Percentiles rank a stretch among this genome's conserved stretches.
phyloP scores from a whole-genome alignment of 768 basidiomycete genomes.

The Candolleomyces eurysporus region DNA sequence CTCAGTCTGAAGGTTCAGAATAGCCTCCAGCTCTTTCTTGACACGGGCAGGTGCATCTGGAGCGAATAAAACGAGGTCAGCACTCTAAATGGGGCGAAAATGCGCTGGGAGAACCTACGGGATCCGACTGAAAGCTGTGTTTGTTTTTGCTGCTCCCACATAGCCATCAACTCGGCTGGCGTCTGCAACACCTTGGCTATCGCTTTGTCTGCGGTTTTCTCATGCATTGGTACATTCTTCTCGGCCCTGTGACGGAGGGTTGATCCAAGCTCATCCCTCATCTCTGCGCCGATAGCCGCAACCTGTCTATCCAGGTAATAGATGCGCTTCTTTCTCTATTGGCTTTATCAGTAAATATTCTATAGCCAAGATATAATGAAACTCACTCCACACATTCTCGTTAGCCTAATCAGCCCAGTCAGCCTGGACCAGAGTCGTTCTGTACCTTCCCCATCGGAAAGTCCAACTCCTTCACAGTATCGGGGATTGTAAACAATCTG shows the following conservation, averaged over 20 bases:
- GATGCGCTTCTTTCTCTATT: constrained; percentile 6
- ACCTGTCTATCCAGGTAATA: no score
- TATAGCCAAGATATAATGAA: constrained; percentile 13
- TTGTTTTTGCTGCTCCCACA: constrained; percentile 29
- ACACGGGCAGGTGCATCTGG: constrained; percentile 42
- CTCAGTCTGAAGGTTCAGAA: no score
- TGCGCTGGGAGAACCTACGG: constrained; percentile 23
- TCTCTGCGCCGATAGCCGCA: no score
- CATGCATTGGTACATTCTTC: constrained; percentile 15
- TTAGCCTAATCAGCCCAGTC: constrained; percentile 25
- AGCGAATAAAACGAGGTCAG: constrained; percentile 24
- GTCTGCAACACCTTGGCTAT: constrained; percentile 14
- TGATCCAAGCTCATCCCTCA: no score
- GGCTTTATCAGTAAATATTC: background rate
- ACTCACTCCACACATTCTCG: constrained; percentile 12
- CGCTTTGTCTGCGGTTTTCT: constrained; percentile 10
- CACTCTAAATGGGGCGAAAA: no score
- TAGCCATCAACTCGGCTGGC: constrained; percentile 15
- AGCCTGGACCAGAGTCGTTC: constrained; percentile 34
- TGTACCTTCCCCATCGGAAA: constrained; percentile 32
- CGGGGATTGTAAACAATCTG: constrained; percentile 31
- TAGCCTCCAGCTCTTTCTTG: no score
- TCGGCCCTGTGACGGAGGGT: background rate
- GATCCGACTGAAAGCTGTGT: constrained; percentile 25
- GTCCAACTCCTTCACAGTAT: constrained; percentile 21